Evolutionary conservation across 2,329 filamentous ascomycete species (phyloP).

Genomic region (Myriosclerotinia scirpicola): DNA sequence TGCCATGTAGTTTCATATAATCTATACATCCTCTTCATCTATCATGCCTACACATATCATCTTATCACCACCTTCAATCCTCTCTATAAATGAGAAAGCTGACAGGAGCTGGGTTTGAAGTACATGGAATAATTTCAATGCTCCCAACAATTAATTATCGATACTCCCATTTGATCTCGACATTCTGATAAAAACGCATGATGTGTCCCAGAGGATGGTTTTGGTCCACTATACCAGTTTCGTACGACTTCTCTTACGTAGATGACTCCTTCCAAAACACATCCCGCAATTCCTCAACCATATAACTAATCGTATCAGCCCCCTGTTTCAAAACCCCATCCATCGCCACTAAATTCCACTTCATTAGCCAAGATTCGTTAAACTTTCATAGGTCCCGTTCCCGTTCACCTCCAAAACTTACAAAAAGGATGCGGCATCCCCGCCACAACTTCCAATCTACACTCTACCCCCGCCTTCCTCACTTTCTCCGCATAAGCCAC

Average conservation of each 20-base stretch:
- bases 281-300: constrained; percentile 33
- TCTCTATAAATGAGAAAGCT: too few species aligned
- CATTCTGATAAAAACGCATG: too few species aligned
- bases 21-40: not conserved
- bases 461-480: constrained; percentile 47
- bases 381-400: fast-evolving
- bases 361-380: not conserved
- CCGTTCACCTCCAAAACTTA: not conserved
- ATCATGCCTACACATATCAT: not conserved
- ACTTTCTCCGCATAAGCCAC: constrained; percentile 53
- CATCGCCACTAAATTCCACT: constrained; percentile 48
- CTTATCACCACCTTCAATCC: too few species aligned
- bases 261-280: constrained; percentile 26
- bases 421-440: constrained; percentile 58
- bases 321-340: constrained; percentile 55
- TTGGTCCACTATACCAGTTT: not conserved
- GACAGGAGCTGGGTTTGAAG: too few species aligned
- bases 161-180: too few species aligned
- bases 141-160: too few species aligned
- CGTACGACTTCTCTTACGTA: not conserved
- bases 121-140: too few species aligned
- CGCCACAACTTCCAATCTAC: constrained; percentile 51
- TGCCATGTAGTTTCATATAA: not conserved
- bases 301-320: constrained; percentile 49
- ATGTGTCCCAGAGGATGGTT: too few species aligned